phyloP scores from a whole-genome alignment of 768 basidiomycete genomes.

The Tylopilus rubrobrunneus region DNA sequence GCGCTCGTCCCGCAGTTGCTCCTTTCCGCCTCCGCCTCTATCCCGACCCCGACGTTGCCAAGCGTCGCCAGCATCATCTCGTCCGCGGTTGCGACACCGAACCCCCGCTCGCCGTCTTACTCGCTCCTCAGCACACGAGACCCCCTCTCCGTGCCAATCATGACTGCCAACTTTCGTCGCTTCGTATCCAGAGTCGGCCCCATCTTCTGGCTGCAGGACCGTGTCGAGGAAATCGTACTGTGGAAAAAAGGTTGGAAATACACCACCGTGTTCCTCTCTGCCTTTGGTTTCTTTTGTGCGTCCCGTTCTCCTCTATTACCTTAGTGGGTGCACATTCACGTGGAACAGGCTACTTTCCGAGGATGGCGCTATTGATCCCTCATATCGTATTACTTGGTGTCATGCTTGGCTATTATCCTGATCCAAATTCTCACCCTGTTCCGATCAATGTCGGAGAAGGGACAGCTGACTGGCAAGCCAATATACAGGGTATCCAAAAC shows the following conservation, averaged over 20 bases:
- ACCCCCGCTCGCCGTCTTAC: constrained; percentile 7
- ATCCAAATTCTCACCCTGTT: constrained; percentile 29
- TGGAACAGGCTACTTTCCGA: constrained; percentile 68
- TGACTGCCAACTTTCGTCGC: constrained; percentile 60
- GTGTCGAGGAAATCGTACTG: constrained; percentile 78
- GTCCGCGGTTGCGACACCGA: constrained; percentile 22
- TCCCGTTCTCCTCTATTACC: constrained; percentile 6
- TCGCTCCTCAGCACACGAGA: constrained; percentile 54
- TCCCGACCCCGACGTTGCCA: constrained; percentile 18
- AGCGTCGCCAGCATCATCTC: constrained; percentile 5
- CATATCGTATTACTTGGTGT: constrained; percentile 58
- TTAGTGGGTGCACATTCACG: not conserved
- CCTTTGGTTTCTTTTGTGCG: constrained; percentile 79
- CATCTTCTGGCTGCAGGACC: constrained; percentile 87
- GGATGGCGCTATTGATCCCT: constrained; percentile 66
- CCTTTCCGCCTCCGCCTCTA: constrained; percentile 12
- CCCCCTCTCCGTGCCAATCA: constrained; percentile 72
- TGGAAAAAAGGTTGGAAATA: constrained; percentile 77
- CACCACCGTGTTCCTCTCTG: constrained; percentile 71
- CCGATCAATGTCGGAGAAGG: constrained; percentile 50
- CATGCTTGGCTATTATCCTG: constrained; percentile 63
- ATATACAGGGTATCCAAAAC: constrained; percentile 87
- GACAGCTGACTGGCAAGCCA: constrained; percentile 78
- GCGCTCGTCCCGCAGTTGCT: constrained; percentile 41
- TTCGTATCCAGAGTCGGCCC: constrained; percentile 76